Evolutionary conservation across 2,329 filamentous ascomycete genomes (phyloP).

Genomic region (Ilyonectria sp.): DNA sequence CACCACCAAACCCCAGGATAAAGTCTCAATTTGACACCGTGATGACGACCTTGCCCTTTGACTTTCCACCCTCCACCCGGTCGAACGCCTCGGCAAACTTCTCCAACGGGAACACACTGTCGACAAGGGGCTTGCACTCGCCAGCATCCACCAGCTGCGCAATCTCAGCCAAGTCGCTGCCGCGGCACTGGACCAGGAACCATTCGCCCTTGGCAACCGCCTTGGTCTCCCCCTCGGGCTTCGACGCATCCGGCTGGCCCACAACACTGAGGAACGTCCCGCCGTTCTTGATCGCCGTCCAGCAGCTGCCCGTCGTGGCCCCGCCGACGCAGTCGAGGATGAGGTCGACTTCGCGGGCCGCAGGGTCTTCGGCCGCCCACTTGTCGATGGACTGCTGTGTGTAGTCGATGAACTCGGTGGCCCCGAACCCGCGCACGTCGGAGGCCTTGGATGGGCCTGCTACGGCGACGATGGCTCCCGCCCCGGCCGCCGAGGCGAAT

Average conservation of each 20-base stretch:
- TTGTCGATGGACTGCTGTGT: slow-evolving; percentile 47
- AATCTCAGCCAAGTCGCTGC: slow-evolving; percentile 54
- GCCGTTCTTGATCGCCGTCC: slow-evolving; percentile 54
- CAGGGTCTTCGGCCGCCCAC: slow-evolving; percentile 50
- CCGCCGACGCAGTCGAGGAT: slow-evolving; percentile 58
- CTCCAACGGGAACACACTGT: slow-evolving; percentile 57
- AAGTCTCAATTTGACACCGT: slow-evolving; percentile 41
- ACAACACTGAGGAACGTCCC: slow-evolving; percentile 54
- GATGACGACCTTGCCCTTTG: slow-evolving; percentile 59
- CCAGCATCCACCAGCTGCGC: slow-evolving; percentile 52
- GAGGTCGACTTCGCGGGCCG: slow-evolving; percentile 50
- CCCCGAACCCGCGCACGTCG: slow-evolving; percentile 51
- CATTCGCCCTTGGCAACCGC: slow-evolving; percentile 50
- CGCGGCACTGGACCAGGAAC: slow-evolving; percentile 57
- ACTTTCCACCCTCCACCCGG: slow-evolving; percentile 52
- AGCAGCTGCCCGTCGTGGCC: slow-evolving; percentile 50
- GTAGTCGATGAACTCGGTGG: slow-evolving; percentile 57
- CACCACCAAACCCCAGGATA: background rate
- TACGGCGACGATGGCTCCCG: slow-evolving; percentile 54
- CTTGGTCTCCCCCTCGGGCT: slow-evolving; percentile 50
- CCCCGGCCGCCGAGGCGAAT: slow-evolving; percentile 51
- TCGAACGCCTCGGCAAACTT: slow-evolving; percentile 57
- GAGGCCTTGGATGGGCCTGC: slow-evolving; percentile 50
- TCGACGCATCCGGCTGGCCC: slow-evolving; percentile 48
- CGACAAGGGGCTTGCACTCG: slow-evolving; percentile 52